Conservation (phyloP, 2,329 filamentous ascomycete species). For the Neocatenulostroma microsporum region DNA sequence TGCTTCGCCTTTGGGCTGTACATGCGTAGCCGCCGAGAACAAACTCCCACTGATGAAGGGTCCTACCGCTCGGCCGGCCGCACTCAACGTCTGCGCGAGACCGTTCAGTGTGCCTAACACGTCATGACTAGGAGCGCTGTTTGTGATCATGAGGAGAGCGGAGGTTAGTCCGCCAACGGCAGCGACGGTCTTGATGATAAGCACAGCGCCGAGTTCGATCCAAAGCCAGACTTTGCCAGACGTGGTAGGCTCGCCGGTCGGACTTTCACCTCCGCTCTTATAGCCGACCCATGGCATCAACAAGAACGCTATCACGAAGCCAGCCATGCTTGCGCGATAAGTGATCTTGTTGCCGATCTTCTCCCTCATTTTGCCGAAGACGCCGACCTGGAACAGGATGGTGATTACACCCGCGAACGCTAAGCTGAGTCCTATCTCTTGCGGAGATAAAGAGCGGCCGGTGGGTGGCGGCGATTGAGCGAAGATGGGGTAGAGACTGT, state of each 20-base stretch:
- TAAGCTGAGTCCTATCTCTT: conserved; percentile 76
- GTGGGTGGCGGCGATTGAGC: conserved; percentile 66
- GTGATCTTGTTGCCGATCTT: conserved; percentile 77
- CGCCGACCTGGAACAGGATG: conserved; percentile 79
- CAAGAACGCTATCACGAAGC: conserved; percentile 73
- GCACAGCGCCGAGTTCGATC: conserved; percentile 66
- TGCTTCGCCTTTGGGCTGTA: conserved; percentile 73
- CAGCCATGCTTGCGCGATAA: conserved; percentile 69
- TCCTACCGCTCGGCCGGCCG: conserved; percentile 77
- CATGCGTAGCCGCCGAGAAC: conserved; percentile 67
- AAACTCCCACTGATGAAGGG: conserved; percentile 82
- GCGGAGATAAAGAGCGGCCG: conserved; percentile 66
- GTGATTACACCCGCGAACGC: conserved; percentile 78
- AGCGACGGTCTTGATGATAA: conserved; percentile 84
- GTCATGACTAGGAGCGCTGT: conserved; percentile 77
- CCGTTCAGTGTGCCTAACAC: conserved; percentile 88
- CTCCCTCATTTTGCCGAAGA: conserved; percentile 72
- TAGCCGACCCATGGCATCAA: conserved; percentile 89
- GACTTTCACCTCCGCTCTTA: conserved; percentile 47
- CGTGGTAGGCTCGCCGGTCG: conserved; percentile 42
- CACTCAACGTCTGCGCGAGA: conserved; percentile 85
- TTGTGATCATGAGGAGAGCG: conserved; percentile 84
- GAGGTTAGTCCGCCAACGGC: conserved; percentile 84
- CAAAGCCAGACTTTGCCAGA: conserved; percentile 63
- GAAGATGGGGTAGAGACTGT: conserved; percentile 91